Conservation (phyloP, 345 rosid species). For the Citrus mangshanensis region DNA sequence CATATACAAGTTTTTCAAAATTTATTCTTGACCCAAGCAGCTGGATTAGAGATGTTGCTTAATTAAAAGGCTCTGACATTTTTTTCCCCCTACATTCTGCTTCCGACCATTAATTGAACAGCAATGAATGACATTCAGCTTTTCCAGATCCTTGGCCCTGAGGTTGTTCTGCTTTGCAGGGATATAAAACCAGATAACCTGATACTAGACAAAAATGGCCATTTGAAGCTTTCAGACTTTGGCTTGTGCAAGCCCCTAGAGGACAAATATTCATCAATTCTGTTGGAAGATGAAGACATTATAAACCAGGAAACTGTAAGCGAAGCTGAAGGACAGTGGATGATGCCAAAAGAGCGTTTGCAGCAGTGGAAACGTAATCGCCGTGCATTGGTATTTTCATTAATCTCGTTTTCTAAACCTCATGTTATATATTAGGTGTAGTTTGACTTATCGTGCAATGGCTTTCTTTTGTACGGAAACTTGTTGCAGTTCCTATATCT, state of each 20-base stretch:
- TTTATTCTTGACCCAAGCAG: neutral
- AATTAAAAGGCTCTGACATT: neutral
- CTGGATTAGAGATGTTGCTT: neutral
- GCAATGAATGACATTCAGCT: neutral
- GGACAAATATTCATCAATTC: constrained; percentile 78
- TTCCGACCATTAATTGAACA: neutral
- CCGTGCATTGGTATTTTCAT: constrained; percentile 72
- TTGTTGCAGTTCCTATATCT: neutral
- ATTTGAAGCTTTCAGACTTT: constrained; percentile 98
- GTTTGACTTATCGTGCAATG: neutral
- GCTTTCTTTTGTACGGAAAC: neutral
- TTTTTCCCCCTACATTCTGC: neutral
- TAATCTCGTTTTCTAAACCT: constrained; percentile 5
- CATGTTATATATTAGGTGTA: neutral
- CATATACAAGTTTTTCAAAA: neutral
- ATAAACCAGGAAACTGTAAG: constrained; percentile 43
- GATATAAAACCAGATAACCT: constrained; percentile 98
- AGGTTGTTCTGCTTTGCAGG: constrained; percentile 45
- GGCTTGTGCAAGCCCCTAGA: constrained; percentile 97
- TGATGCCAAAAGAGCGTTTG: constrained; percentile 78
- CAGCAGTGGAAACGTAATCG: constrained; percentile 94
- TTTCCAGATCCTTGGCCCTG: constrained; percentile 14
- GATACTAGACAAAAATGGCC: constrained; percentile 90
- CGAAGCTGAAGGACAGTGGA: constrained; percentile 57
- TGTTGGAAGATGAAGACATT: constrained; percentile 72